Base-by-base conservation (phyloP, 352 stramenopile species). In the Thalassiosira mediterranea region DNA sequence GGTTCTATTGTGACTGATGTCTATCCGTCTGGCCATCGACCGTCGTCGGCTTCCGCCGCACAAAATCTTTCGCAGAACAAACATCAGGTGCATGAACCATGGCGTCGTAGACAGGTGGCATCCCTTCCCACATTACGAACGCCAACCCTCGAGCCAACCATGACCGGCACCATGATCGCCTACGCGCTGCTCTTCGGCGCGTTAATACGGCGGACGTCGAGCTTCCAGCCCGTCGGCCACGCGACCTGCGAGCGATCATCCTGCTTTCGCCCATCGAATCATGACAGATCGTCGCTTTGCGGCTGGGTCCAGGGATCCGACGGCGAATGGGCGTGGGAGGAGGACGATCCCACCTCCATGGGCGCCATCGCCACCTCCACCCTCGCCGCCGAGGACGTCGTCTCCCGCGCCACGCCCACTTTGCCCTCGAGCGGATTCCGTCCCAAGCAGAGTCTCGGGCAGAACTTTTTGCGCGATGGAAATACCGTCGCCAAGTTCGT, bases 401-500 rank as follows among this genome's bases (percentile, higher is more conserved):
- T 59, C 44, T 21, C 74, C 15, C 65, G 53, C 13, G 84, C 87
- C 7, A 91, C 88, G 3, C 88, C 88, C 5, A 78, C 77, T 54
- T 47, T 93, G 21, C 88, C 88, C 25, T 68, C 72, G 4, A 86
- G 88, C 51, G 67, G 71, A 10, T 89, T 92, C 54, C 73, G 75
- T 46, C 88, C 88, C 4, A 97, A 97, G 84, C 92, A 97, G 84
- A 95, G 86, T 21, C 72, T 97, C 0, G 93, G 93, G 51, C 93
- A 97, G 76, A 97, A 97, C 65, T 97, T 89, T 66, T 75, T 97
- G 4, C 65, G 82, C 21, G 93, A 97, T 80, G 83, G 90, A 17
- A 97, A 97, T 76, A 95, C 92, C 51, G 90, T 96, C 7, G 78
- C 86, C 17, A 96, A 95, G 70, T 96, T 97, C 46, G 76, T 95